phyloP scores from a whole-genome alignment of 2,329 filamentous ascomycete genomes.

The Cladosporium sp. region DNA sequence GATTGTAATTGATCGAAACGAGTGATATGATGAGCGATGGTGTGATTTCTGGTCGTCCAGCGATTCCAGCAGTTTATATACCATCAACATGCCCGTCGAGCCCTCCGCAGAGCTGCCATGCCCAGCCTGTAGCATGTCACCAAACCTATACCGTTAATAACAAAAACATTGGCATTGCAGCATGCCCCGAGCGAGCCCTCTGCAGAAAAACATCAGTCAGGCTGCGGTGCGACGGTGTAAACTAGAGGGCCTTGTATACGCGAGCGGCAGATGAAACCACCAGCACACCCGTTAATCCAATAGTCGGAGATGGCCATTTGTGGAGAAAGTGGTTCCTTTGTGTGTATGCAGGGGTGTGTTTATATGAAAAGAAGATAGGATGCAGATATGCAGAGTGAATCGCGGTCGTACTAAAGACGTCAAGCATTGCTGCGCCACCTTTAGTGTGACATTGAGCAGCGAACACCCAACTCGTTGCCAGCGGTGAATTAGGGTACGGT shows the following conservation, averaged over 20 bases:
- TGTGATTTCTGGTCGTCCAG: background rate
- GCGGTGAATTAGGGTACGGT: conserved; percentile 2
- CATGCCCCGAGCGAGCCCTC: background rate
- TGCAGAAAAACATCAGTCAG: background rate
- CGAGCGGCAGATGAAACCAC: conserved; percentile 12
- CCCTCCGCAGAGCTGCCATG: background rate
- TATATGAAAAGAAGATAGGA: background rate
- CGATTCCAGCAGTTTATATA: background rate
- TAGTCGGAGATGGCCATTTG: background rate
- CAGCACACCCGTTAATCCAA: background rate
- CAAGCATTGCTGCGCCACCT: conserved; percentile 13
- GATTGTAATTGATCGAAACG: background rate
- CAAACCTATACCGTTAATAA: background rate
- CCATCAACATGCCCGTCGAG: background rate
- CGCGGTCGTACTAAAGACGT: background rate
- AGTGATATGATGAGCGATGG: background rate
- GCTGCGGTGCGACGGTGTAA: background rate
- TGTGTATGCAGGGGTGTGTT: background rate
- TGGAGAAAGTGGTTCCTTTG: conserved; percentile 8
- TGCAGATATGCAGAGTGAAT: background rate
- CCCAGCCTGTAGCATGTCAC: conserved; percentile 4
- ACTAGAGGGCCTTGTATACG: background rate
- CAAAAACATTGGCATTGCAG: conserved; percentile 6
- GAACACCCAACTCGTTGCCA: background rate
- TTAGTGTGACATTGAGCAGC: conserved; percentile 4